Evolutionary conservation across 179 eudicot genomes (phyloP), one percentile per base, ranked within the genome.

Genomic region (Camellia oleifera): DNA sequence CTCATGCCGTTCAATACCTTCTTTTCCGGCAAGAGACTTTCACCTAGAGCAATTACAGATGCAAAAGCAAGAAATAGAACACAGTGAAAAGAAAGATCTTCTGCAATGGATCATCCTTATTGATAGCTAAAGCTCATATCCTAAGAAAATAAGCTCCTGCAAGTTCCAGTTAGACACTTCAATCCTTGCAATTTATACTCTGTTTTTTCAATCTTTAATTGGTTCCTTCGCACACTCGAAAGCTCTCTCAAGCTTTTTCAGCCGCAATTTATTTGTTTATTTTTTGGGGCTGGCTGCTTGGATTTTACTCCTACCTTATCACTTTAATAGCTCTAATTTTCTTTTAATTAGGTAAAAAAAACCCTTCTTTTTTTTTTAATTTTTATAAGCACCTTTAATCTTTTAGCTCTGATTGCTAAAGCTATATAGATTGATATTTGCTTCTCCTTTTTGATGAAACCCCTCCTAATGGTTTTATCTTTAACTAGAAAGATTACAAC

Each of bases 161-260:
- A 40, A 75, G 20, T 13, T 61, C 61, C 61, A 42, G 62, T 15
- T 5, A 73, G 64, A 58, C 65, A 64, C 12, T 0, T 32, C 40
- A 0, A 32, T 14, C 18, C 4, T 15, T 74, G 64, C 68, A 61
- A 46, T 75, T 77, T 82, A 74, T 78, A 79, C 69, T 68, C 5
- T 6, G 7, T 68, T 48, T 3, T 2, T 66, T 26, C 4, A 12
- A n/a, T 61, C 48, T 8, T 13, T 61, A 17, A 79, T 79, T 79
- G 77, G 50, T 83, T 70, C 52, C 85, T 53, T 83, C 61, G 54
- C 17, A 20, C 11, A 69, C 77, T 79, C 54, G 53, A 75, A 79
- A 69, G 64, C 58, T 66, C 40, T 79, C 82, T 10, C 42, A 17
- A 64, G 66, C 52, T 65, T 74, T 74, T 68, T 74, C 23, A 13